Conservation (phyloP, 2,329 filamentous ascomycete species). For the Neonectria coccinea region DNA sequence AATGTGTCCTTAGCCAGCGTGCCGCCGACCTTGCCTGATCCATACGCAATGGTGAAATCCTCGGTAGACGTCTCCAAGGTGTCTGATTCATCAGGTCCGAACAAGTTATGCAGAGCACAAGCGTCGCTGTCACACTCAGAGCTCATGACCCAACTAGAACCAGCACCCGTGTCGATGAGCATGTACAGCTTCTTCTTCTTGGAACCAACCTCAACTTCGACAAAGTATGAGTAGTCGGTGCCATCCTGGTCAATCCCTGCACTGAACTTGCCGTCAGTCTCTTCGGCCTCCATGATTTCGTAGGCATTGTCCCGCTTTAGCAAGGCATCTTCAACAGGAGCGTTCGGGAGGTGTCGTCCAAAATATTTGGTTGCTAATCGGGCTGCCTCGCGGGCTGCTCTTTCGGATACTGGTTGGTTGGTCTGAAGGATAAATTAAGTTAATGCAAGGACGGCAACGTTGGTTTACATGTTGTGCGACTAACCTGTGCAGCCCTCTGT, state of each 20-base stretch:
- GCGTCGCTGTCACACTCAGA: constrained; percentile 73
- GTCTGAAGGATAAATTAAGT: constrained; percentile 45
- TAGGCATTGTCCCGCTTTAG: constrained; percentile 60
- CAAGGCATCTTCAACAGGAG: constrained; percentile 27
- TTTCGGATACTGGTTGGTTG: constrained; percentile 48
- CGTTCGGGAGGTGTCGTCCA: constrained; percentile 31
- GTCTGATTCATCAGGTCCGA: constrained; percentile 73
- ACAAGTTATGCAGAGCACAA: constrained; percentile 77
- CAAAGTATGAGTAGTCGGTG: constrained; percentile 74
- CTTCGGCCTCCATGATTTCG: constrained; percentile 58
- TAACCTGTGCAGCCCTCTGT: constrained; percentile 52
- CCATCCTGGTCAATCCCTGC: constrained; percentile 73
- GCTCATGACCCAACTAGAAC: constrained; percentile 87
- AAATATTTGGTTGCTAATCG: constrained; percentile 57
- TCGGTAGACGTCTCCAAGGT: constrained; percentile 67
- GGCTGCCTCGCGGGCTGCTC: constrained; percentile 53
- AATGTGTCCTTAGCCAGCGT: constrained; percentile 74
- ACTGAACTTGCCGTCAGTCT: constrained; percentile 60
- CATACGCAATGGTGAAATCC: constrained; percentile 77
- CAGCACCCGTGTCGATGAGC: constrained; percentile 74
- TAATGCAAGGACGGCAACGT: constrained; percentile 24
- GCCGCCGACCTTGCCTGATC: constrained; percentile 79
- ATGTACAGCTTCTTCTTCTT: constrained; percentile 66
- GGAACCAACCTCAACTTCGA: constrained; percentile 68
- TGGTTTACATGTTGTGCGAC: constrained; percentile 29